Evolutionary conservation across 148 eudicot species (phyloP), one percentile per base, ranked within the genome.

Genomic region (Euryodendron excelsum): DNA sequence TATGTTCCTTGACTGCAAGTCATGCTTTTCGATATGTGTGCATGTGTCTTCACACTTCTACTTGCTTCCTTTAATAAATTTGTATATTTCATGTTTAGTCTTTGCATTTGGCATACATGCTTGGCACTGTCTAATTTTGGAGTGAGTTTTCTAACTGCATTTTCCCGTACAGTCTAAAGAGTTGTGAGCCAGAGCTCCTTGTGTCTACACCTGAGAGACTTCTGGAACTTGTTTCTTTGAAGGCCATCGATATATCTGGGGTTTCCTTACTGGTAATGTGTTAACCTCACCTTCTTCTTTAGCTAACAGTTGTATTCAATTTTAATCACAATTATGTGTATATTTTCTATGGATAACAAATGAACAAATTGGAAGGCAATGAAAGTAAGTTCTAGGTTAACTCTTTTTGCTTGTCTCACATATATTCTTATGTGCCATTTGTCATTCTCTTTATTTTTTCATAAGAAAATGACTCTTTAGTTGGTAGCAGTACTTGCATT

Each of bases 201-300:
- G 82, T 96, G 70, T 94, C 97, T 60, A 96, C 99, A 30, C 98
- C 98, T 14, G 93, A 91, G 70, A 91, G 97, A 76, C 95, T 96
- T 73, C 80, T 86, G 90, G 91, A 93, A 85, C 92, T 96, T 69
- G 71, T 93, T 72, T 82, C 89, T n/a, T 78, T 85, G 77, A 86
- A 89, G 81, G 95, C 94, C 69, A 69, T 93, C 73, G 94, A 96
- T 77, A 81, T 92, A 73, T 81, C 93, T 55, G 88, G 83, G n/a
- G 89, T 87, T 76, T 87, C 97, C 52, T 84, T 90, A 60, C 90
- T 96, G 99, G 99, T 96, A 93, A 88, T 56, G 45, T 67, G 9
- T 13, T 2, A 72, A 25, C 48, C 59, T 7, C 27, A 25, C 55
- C 41, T 37, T 55, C 33, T 28, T 14, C 14, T 61, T 18, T 45